Evolutionary conservation across 1,284 basidiomycete species (phyloP).

Genomic region (Cutaneotrichosporon sp.): DNA sequence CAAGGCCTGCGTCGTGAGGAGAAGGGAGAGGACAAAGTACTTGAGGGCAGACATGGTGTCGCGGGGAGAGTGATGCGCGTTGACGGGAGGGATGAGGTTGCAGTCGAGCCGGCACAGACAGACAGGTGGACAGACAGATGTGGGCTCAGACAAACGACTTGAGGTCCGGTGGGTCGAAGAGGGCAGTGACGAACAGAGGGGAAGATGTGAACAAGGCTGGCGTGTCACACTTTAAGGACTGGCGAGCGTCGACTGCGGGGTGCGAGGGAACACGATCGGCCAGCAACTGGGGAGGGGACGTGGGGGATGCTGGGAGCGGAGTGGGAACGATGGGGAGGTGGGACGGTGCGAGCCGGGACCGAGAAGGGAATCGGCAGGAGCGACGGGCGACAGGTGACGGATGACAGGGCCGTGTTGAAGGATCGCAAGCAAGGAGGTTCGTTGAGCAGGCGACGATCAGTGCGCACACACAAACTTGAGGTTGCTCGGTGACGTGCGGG

Average conservation of each 20-base stretch:
- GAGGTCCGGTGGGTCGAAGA: neutral
- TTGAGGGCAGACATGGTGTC: neutral
- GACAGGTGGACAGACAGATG: neutral
- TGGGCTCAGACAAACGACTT: neutral
- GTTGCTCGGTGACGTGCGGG: neutral
- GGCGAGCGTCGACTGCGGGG: too few relatives aligned
- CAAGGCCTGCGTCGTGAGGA: constrained; percentile 4
- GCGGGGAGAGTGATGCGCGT: neutral
- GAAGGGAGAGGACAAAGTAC: neutral
- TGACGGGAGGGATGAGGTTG: neutral
- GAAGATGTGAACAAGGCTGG: neutral
- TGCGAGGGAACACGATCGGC: neutral
- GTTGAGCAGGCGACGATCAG: too few relatives aligned
- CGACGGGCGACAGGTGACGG: too few relatives aligned
- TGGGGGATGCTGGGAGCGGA: neutral
- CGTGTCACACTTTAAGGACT: neutral
- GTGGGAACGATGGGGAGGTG: neutral
- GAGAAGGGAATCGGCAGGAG: too few relatives aligned
- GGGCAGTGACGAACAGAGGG: neutral
- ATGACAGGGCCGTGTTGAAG: neutral
- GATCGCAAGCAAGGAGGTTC: neutral
- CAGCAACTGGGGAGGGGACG: too few relatives aligned
- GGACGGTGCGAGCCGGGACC: neutral
- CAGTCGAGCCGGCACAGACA: neutral
- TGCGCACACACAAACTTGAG: neutral